These are phyloP conservation scores for Coelastrella sp. DNA, from an alignment of 139 green algal genomes.

Conservation along the genomic window DNA sequence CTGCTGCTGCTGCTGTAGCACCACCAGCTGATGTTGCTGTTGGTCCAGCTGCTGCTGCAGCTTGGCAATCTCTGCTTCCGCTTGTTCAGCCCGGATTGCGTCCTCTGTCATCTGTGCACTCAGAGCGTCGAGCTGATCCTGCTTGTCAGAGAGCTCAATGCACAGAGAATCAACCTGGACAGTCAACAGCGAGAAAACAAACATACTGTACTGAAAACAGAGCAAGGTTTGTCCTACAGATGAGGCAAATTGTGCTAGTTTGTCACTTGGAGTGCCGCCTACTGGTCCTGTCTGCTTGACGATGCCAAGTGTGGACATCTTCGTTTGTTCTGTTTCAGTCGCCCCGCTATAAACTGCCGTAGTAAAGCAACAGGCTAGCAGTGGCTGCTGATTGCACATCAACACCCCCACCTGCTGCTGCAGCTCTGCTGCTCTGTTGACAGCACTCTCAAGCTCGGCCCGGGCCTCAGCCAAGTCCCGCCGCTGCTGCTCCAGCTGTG, in stretches of 20 bases:
- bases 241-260: too few species aligned
- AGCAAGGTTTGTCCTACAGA: too few species aligned
- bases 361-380: too few species aligned
- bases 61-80: background rate
- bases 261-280: too few species aligned
- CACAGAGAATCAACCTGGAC: background rate
- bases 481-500: background rate
- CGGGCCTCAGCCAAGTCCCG: background rate
- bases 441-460: slow-evolving; percentile 5
- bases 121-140: slow-evolving; percentile 25
- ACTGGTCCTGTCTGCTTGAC: too few species aligned
- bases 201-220: too few species aligned
- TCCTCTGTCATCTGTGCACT: slow-evolving; percentile 11
- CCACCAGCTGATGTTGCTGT: background rate
- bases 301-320: too few species aligned
- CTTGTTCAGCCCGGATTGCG: background rate
- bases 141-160: slow-evolving; percentile 10
- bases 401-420: slow-evolving; percentile 23
- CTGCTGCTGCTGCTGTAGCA: background rate
- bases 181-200: background rate
- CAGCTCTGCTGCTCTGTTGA: background rate
- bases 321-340: too few species aligned
- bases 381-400: too few species aligned
- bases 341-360: too few species aligned
- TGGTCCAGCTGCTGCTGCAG: slow-evolving; percentile 30